These are phyloP conservation scores for Podospora pseudocomata DNA, from an alignment of 495 filamentous ascomycete genomes.

Conservation along the genomic window DNA sequence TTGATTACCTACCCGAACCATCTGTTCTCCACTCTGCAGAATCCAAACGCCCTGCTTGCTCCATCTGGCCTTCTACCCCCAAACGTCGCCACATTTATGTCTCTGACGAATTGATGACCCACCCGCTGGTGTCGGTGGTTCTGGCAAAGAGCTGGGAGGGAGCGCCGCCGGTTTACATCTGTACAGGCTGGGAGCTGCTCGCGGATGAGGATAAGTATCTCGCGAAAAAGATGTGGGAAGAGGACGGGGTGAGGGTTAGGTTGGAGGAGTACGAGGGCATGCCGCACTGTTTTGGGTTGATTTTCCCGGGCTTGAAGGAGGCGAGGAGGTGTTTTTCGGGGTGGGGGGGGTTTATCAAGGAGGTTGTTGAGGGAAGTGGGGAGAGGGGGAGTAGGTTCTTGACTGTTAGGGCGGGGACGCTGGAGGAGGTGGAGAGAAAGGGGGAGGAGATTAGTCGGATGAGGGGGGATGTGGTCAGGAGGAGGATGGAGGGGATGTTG, in stretches of 20 bases:
- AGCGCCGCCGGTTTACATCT: conserved; percentile 66
- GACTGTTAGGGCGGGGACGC: conserved; percentile 54
- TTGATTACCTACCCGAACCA: conserved; percentile 69
- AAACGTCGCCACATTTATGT: conserved; percentile 67
- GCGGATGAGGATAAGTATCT: conserved; percentile 66
- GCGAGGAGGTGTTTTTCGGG: conserved; percentile 52
- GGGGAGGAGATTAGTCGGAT: conserved; percentile 47
- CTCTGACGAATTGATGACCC: conserved; percentile 56
- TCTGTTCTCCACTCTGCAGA: conserved; percentile 29
- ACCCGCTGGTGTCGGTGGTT: conserved; percentile 74
- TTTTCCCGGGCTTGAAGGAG: conserved; percentile 53
- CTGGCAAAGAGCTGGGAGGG: conserved; percentile 63
- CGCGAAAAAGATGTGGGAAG: conserved; percentile 54
- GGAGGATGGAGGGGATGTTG: conserved; percentile 43
- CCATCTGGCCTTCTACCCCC: conserved; percentile 68
- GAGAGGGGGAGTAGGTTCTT: conserved; percentile 43
- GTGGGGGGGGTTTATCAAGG: conserved; percentile 55
- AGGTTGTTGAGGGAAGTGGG: conserved; percentile 37
- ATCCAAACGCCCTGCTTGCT: conserved; percentile 49
- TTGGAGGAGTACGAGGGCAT: conserved; percentile 80
- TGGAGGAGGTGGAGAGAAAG: conserved; percentile 50
- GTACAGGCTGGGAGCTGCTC: conserved; percentile 75
- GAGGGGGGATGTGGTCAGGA: conserved; percentile 52
- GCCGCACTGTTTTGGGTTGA: conserved; percentile 77
- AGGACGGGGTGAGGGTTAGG: conserved; percentile 58